Evolutionary conservation across 441 rosid genomes (phyloP).

Genomic region (Euphorbia celastroides): DNA sequence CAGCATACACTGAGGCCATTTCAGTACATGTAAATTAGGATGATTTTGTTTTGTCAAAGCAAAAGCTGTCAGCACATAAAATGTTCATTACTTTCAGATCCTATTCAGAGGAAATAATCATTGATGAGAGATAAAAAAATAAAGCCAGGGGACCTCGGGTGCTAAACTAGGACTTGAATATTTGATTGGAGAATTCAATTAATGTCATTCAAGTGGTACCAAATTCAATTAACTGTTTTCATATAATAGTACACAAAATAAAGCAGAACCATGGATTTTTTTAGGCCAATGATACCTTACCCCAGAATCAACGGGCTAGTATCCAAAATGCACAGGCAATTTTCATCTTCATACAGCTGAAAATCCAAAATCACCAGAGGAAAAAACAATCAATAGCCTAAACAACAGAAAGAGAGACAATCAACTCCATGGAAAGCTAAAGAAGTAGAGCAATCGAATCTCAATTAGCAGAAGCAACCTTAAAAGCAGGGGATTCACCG

Average conservation of each 20-base stretch:
- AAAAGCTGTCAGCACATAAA: not conserved
- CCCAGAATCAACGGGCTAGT: slow-evolving; percentile 63
- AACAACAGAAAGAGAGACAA: not conserved
- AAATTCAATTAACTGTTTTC: not conserved
- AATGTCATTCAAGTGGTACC: not conserved
- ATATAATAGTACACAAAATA: not conserved
- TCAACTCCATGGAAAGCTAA: too few species aligned
- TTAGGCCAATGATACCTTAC: slow-evolving; percentile 51
- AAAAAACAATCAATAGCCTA: not conserved
- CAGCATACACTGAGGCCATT: not conserved
- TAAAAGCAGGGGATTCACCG: slow-evolving; percentile 67
- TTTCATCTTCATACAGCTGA: slow-evolving; percentile 85
- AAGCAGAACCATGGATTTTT: not conserved
- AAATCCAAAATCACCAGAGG: not conserved
- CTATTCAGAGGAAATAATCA: not conserved
- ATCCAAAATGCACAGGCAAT: slow-evolving; percentile 79
- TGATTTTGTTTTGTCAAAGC: not conserved
- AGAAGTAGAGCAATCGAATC: not conserved
- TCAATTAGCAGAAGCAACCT: slow-evolving; percentile 29
- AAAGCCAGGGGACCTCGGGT: too few species aligned
- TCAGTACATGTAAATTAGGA: not conserved
- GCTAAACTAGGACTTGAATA: not conserved
- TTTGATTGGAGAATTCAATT: not conserved
- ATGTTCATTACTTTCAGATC: not conserved
- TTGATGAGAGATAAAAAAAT: too few species aligned